Evolutionary conservation across 1,139 yeast genomes (phyloP).

Genomic region (Taphrina deformans): DNA sequence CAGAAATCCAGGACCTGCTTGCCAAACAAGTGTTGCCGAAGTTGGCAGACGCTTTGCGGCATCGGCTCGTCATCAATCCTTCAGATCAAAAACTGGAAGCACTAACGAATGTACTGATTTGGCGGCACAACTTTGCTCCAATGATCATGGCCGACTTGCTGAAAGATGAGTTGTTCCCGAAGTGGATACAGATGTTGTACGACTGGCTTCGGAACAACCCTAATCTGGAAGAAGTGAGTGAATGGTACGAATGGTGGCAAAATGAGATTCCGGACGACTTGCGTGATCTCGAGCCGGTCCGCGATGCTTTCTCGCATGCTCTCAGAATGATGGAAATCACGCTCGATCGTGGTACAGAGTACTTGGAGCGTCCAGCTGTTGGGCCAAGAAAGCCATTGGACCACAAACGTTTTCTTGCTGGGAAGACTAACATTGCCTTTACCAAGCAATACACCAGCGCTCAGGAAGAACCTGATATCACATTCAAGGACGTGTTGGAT

Average conservation of each 20-base stretch:
- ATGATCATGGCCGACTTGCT: constrained; percentile 42
- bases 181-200: constrained; percentile 43
- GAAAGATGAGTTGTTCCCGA: constrained; percentile 44
- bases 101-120: constrained; percentile 41
- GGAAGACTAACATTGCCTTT: constrained; percentile 4
- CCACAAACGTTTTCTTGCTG: not conserved
- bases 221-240: constrained; percentile 41
- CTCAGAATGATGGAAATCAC: constrained; percentile 47
- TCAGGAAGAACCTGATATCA: constrained; percentile 39
- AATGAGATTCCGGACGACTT: constrained; percentile 42
- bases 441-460: constrained; percentile 1
- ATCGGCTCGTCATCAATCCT: constrained; percentile 44
- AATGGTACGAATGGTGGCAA: constrained; percentile 46
- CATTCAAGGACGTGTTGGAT: constrained; percentile 56
- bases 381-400: constrained; percentile 25
- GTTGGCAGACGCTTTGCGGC: constrained; percentile 43
- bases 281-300: constrained; percentile 40
- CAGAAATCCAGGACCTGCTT: constrained; percentile 42
- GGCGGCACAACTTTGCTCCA: constrained; percentile 42
- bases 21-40: constrained; percentile 45
- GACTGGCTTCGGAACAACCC: constrained; percentile 43
- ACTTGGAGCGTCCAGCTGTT: constrained; percentile 29
- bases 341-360: constrained; percentile 41
- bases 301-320: constrained; percentile 42
- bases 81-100: constrained; percentile 43